Base-by-base conservation (phyloP, 2,329 filamentous ascomycete species). In the Dendryphion nanum region DNA sequence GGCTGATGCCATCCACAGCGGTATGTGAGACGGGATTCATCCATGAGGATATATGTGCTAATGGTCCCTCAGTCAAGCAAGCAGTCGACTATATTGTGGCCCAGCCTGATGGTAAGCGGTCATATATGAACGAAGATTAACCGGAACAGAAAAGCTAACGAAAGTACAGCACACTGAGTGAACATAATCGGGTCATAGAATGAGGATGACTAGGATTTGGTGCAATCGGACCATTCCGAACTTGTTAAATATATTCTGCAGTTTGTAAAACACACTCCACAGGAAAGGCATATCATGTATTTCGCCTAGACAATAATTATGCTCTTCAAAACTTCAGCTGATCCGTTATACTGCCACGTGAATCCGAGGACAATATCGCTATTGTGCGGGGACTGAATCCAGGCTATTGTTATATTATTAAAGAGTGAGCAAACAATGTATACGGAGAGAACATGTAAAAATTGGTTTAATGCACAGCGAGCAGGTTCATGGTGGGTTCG, bases 81-180 rank as follows among this genome's bases (percentile, higher is more conserved):
- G 90, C 90, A 56, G 88, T 95, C 53, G 83, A 90, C 68, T 96
- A 96, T 78, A 95, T 96, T 74, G 70, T 89, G 64, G 82, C 81
- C 71, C 89, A 95, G 77, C 90, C 90, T 62, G 89, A 95, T 72
- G 90, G 89, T 79, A 81, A 79, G 83, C 12, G 30, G 13, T 26
- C 4, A 7, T 8, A n/a, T n/a, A n/a, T n/a, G n/a, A n/a, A n/a
- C n/a, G n/a, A n/a, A n/a, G n/a, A n/a, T n/a, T n/a, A 8, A 10
- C n/a, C 10, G 23, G 23, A 26, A n/a, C 23, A 3, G 6, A 18
- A 13, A 37, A 29, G 30, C 63, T 64, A 51, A 64, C 33, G 36
- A 21, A 8, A 6, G 5, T 16, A 26, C 20, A 67, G 64, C 64
- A 47, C 63, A 67, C 55, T 67, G 55, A 50, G 48, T 15, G 29